phyloP scores from a whole-genome alignment of 1,139 yeast genomes.

The Kodamaea sp. region DNA sequence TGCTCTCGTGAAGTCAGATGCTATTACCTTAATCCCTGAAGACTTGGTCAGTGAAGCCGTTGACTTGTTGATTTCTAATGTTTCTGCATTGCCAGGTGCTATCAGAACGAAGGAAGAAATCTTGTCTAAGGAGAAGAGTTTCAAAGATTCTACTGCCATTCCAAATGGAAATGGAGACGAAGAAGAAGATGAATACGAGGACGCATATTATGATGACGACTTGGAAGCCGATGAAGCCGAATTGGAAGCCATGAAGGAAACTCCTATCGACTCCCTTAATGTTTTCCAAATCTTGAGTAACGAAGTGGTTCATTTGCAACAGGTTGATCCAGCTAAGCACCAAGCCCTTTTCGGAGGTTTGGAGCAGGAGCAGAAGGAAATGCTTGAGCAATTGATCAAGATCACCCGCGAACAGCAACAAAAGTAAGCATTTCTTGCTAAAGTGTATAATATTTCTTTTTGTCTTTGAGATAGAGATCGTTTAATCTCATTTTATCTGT shows the following conservation, averaged over 20 bases:
- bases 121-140: constrained; percentile 36
- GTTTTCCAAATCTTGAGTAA: constrained; percentile 47
- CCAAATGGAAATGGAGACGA: constrained; percentile 28
- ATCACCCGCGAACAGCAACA: constrained; percentile 19
- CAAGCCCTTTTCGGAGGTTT: constrained; percentile 41
- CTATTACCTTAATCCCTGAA: constrained; percentile 21
- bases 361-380: constrained; percentile 36
- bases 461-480: too few species aligned
- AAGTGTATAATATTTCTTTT: too few species aligned
- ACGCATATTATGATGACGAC: constrained; percentile 38
- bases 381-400: constrained; percentile 29
- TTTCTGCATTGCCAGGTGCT: constrained; percentile 50
- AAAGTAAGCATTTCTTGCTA: too few species aligned
- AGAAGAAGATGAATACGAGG: constrained; percentile 30
- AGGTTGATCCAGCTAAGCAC: constrained; percentile 33
- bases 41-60: constrained; percentile 44
- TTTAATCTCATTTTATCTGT: too few species aligned
- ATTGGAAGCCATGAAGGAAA: constrained; percentile 53
- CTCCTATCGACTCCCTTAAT: constrained; percentile 52
- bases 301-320: constrained; percentile 27
- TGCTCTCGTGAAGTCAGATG: constrained; percentile 25
- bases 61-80: constrained; percentile 41
- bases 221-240: constrained; percentile 54
- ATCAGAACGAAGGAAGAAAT: constrained; percentile 48
- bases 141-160: constrained; percentile 21